These are phyloP conservation scores for Fusarium sp. DNA, from an alignment of 2,329 filamentous ascomycete genomes.

Conservation along the genomic window DNA sequence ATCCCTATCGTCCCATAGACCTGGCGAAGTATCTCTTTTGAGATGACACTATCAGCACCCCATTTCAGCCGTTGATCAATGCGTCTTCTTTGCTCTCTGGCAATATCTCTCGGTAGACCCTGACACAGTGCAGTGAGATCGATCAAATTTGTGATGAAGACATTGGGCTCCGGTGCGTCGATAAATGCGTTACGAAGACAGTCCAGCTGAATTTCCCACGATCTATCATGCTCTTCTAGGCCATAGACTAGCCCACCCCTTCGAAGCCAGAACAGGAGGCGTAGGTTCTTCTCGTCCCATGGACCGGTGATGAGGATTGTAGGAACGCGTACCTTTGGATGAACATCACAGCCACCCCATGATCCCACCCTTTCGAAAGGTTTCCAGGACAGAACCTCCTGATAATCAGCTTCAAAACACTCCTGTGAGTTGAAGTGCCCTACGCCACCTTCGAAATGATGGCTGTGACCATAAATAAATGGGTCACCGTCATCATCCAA, in stretches of 20 bases:
- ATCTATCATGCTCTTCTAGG: slow-evolving; percentile 41
- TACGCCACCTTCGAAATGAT: slow-evolving; percentile 38
- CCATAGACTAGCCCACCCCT: slow-evolving; percentile 49
- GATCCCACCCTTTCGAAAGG: slow-evolving; percentile 29
- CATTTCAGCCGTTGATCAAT: slow-evolving; percentile 45
- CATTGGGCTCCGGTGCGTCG: slow-evolving; percentile 41
- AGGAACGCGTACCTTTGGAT: slow-evolving; percentile 53
- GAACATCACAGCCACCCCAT: slow-evolving; percentile 50
- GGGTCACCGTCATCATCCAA: slow-evolving; percentile 11
- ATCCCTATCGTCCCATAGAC: slow-evolving; percentile 33
- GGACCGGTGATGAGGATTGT: slow-evolving; percentile 53
- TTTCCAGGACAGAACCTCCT: slow-evolving; percentile 38
- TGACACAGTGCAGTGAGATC: slow-evolving; percentile 42
- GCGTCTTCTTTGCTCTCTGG: slow-evolving; percentile 38
- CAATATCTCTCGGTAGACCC: slow-evolving; percentile 45
- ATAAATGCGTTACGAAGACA: slow-evolving; percentile 51
- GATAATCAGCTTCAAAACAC: slow-evolving; percentile 52
- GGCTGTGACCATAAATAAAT: slow-evolving; percentile 15
- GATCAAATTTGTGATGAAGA: slow-evolving; percentile 47
- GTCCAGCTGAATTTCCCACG: slow-evolving; percentile 55
- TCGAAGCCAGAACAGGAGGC: slow-evolving; percentile 58
- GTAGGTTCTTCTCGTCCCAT: slow-evolving; percentile 51
- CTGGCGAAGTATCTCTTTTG: slow-evolving; percentile 40
- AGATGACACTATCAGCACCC: slow-evolving; percentile 42
- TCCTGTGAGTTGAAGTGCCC: slow-evolving; percentile 46